Evolutionary conservation across 75 land plant genomes (phyloP).

Genomic region (Sequoia sempervirens): DNA sequence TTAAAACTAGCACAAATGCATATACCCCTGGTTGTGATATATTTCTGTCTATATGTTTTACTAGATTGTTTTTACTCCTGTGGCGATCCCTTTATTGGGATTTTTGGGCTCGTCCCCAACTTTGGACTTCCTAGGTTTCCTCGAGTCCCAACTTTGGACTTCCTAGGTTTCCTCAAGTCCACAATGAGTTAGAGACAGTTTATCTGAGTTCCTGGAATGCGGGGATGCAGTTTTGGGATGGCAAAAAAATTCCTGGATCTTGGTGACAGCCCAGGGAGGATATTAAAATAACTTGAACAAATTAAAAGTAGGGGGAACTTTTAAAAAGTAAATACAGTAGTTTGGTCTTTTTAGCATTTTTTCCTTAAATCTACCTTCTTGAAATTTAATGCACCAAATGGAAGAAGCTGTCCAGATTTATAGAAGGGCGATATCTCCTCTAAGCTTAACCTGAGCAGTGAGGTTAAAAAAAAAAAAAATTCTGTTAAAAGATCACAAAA

Average conservation of each 20-base stretch:
- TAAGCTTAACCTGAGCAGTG: neutral
- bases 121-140: neutral
- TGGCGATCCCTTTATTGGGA: neutral
- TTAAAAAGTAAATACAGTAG: too few relatives aligned
- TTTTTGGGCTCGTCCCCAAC: neutral
- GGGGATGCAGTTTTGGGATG: neutral
- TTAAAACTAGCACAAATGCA: neutral
- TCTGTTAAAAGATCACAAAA: neutral
- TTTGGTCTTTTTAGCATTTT: neutral
- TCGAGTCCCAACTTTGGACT: neutral
- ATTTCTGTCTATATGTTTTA: neutral
- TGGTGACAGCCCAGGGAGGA: neutral
- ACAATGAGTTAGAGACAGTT: neutral
- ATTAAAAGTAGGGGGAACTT: too few relatives aligned
- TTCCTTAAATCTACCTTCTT: too few relatives aligned
- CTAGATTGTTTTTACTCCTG: neutral
- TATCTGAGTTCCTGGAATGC: too few relatives aligned
- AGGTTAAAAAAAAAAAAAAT: neutral
- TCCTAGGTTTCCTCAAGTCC: neutral
- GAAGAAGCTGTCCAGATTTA: too few relatives aligned
- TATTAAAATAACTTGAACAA: neutral
- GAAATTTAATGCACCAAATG: too few relatives aligned
- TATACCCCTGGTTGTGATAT: neutral
- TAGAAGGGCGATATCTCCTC: too few relatives aligned
- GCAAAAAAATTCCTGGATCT: neutral